A percentile compares a stretch with the other conserved stretches of the same genome.
Conservation (phyloP, 2,329 filamentous ascomycete species). For the Chalaropsis thielavioides region DNA sequence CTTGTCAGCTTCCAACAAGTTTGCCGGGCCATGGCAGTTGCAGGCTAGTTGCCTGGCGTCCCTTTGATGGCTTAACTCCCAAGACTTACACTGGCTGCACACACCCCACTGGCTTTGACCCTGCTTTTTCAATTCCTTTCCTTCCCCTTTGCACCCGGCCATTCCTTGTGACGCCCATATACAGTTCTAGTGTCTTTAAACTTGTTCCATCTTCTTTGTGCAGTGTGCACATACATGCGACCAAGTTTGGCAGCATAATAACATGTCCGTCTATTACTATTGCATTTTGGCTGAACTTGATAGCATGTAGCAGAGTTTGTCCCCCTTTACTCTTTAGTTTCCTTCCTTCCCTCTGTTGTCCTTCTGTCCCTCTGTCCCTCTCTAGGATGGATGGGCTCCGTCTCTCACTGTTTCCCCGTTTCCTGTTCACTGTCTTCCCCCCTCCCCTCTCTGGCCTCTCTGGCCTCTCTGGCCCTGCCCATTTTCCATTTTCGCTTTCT, state of each 20-base stretch:
- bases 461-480: not conserved
- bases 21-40: not conserved
- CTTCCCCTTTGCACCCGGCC: slow-evolving; percentile 5
- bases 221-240: not conserved
- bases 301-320: slow-evolving; percentile 2
- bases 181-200: slow-evolving; percentile 2
- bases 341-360: not conserved
- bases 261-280: not conserved
- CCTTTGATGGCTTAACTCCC: slow-evolving; percentile 1
- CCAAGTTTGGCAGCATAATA: slow-evolving; percentile 1
- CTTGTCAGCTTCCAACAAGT: not conserved
- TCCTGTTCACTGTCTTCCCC: not conserved
- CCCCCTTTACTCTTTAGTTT: not conserved
- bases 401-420: not conserved
- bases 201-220: slow-evolving; percentile 5
- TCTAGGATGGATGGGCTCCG: too few relatives aligned
- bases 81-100: not conserved
- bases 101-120: not conserved
- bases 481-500: not conserved
- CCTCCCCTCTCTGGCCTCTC: not conserved
- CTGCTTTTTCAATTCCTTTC: slow-evolving; percentile 1
- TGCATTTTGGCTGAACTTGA: not conserved
- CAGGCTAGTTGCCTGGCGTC: not conserved
- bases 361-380: not conserved
- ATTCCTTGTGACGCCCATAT: slow-evolving; percentile 8